Base-by-base conservation (phyloP, 257 asterid genomes). In the Fraxinus pennsylvanica region DNA sequence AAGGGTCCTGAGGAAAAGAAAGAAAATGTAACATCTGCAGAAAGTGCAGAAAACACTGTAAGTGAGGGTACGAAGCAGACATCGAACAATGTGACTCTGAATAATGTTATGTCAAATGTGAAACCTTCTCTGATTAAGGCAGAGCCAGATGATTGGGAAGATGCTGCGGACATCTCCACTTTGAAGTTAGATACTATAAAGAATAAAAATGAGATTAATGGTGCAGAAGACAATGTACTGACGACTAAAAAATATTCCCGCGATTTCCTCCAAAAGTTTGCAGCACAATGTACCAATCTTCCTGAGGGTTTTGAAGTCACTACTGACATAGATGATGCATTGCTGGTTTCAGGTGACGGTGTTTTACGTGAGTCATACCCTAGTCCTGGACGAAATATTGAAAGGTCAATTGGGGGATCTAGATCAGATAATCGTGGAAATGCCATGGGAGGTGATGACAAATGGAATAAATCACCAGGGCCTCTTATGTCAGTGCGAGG, bases 111-210 rank as follows among this genome's bases (percentile, higher is more conserved):
- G 9, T 35, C 76, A 29, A 79, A 76, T 78, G 78, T 63, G 33
- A 22, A 82, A 59, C 73, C 59, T 57, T 52, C 35, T 41, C 66
- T 19, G 85, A 78, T 68, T 47, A 82, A 79, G 54, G 68, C 33
- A 47, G 85, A 78, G 78, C 74, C 85, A 68, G 82, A 74, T 57
- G 76, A 71, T 54, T 74, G 85, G 86, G 83, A 82, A 61, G 79
- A 75, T 70, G 81, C 77, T 63, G 79, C 73, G 14, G 73, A 71
- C 41, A 74, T 78, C 68, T 68, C 83, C 36, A 74, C 75, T 36
- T 73, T 73, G 15, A 77, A 79, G 45, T 52, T 71, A 73, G 81
- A 71, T 36, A 63, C 57, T 77, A 27, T 43, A 41, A 75, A 68
- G 43, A 68, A 73, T 63, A 17, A 25, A 21, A 68, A 5, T 29